Conservation (phyloP, 2,329 filamentous ascomycete genomes). For the Trichoderma citrinoviride region DNA sequence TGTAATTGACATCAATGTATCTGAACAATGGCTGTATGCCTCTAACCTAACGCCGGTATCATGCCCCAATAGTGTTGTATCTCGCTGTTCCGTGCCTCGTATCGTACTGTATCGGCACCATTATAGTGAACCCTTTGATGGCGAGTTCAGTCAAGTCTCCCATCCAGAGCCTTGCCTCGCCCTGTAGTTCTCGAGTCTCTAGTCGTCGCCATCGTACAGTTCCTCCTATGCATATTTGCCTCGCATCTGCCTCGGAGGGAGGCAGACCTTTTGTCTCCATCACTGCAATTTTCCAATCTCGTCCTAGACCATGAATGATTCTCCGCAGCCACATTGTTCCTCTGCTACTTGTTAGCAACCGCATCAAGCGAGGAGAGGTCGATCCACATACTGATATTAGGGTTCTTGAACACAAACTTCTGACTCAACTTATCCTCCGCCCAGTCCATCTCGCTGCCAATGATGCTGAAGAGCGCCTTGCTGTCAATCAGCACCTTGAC, state of each 20-base stretch:
- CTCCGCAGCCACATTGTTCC: constrained; percentile 92
- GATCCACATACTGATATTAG: constrained; percentile 87
- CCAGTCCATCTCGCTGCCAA: constrained; percentile 99
- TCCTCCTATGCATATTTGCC: background rate
- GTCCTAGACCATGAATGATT: constrained; percentile 81
- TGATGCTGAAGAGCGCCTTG: constrained; percentile 96
- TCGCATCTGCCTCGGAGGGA: background rate
- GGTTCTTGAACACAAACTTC: constrained; percentile 92
- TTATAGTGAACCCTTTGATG: constrained; percentile 4
- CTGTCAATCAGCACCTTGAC: constrained; percentile 95
- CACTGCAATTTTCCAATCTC: background rate
- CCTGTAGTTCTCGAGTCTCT: background rate
- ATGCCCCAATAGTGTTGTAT: constrained; percentile 10
- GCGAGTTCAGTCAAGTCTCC: background rate
- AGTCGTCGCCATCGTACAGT: constrained; percentile 13
- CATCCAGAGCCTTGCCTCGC: background rate
- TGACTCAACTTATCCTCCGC: constrained; percentile 91
- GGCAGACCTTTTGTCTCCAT: background rate
- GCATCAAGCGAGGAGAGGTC: constrained; percentile 31
- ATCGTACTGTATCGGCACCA: background rate
- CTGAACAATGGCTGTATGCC: constrained; percentile 16
- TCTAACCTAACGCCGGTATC: constrained; percentile 20
- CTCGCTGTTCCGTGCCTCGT: background rate
- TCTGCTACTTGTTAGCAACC: constrained; percentile 52
- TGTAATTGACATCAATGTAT: constrained; percentile 6